phyloP scores from a whole-genome alignment of 768 basidiomycete species.

The Fistulinella prunicolor region DNA sequence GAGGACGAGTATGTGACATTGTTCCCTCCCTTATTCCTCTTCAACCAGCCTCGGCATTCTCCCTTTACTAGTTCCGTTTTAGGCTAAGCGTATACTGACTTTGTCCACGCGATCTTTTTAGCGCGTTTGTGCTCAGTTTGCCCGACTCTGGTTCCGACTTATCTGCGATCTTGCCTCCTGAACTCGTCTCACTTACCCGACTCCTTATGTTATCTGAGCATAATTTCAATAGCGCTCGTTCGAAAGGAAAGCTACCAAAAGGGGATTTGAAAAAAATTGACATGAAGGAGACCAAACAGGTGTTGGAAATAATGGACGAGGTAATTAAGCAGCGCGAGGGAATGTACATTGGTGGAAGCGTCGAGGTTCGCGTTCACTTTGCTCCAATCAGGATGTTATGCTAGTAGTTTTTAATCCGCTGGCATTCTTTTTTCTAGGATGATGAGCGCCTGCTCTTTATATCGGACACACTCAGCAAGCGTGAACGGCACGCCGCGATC shows the following conservation, averaged over 20 bases:
- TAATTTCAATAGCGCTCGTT: conserved; percentile 58
- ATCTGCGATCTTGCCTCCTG: conserved; percentile 49
- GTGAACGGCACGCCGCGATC: conserved; percentile 59
- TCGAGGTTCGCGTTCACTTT: conserved; percentile 40
- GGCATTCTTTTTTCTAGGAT: conserved; percentile 36
- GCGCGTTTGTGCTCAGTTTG: conserved; percentile 8
- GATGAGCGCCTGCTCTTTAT: conserved; percentile 43
- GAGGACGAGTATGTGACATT: conserved; percentile 73
- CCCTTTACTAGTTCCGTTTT: not conserved
- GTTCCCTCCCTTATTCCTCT: not conserved
- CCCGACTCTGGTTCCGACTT: conserved; percentile 47
- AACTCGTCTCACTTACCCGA: conserved; percentile 66
- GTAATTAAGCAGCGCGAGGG: conserved; percentile 47
- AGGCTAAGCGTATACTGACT: not conserved
- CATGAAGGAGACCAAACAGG: conserved; percentile 12
- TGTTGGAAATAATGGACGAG: conserved; percentile 46
- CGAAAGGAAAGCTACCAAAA: conserved; percentile 74
- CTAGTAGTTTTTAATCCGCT: not conserved
- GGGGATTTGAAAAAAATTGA: conserved; percentile 39
- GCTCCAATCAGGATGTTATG: not conserved
- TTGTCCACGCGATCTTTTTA: not conserved
- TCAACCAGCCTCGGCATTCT: not conserved
- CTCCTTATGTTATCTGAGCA: conserved; percentile 53
- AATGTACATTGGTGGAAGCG: conserved; percentile 36
- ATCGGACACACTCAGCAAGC: conserved; percentile 32